phyloP scores from a whole-genome alignment of 1,284 basidiomycete genomes.

The Tremellales sp. region DNA sequence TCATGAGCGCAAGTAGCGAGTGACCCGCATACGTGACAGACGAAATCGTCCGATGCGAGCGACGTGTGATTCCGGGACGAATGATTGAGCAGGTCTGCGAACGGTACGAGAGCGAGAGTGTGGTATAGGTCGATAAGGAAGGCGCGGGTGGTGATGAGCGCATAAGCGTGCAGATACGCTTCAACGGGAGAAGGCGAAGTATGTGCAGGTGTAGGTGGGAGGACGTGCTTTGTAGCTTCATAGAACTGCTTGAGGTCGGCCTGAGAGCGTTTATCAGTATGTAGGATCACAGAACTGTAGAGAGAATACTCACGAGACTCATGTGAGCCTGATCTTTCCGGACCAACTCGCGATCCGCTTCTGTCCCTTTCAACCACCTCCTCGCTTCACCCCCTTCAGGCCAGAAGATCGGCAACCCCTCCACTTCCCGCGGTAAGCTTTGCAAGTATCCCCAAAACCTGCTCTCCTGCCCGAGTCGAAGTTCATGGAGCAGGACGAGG shows the following conservation, averaged over 20 bases:
- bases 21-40: slow-evolving; percentile 75
- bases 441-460: slow-evolving; percentile 47
- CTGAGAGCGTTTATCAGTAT: slow-evolving; percentile 12
- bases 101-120: slow-evolving; percentile 78
- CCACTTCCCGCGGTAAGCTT: slow-evolving; percentile 35
- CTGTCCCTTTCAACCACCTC: slow-evolving; percentile 39
- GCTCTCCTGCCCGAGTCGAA: slow-evolving; percentile 35
- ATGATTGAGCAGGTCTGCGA: slow-evolving; percentile 90
- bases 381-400: slow-evolving; percentile 29
- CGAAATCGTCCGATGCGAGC: slow-evolving; percentile 70
- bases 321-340: slow-evolving; percentile 30
- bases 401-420: slow-evolving; percentile 46
- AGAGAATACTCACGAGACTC: slow-evolving; percentile 26
- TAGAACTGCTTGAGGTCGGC: slow-evolving; percentile 34
- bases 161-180: slow-evolving; percentile 67
- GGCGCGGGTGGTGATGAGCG: slow-evolving; percentile 77
- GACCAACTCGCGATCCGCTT: slow-evolving; percentile 36
- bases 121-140: slow-evolving; percentile 85
- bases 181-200: slow-evolving; percentile 45
- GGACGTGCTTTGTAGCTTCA: slow-evolving; percentile 13
- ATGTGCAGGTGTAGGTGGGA: slow-evolving; percentile 24
- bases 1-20: slow-evolving; percentile 68
- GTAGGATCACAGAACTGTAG: not conserved
- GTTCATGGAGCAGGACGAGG: slow-evolving; percentile 46
- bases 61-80: slow-evolving; percentile 25